Base-by-base conservation (phyloP, 73 alveolate species). In the Paramecium sonneborni region DNA sequence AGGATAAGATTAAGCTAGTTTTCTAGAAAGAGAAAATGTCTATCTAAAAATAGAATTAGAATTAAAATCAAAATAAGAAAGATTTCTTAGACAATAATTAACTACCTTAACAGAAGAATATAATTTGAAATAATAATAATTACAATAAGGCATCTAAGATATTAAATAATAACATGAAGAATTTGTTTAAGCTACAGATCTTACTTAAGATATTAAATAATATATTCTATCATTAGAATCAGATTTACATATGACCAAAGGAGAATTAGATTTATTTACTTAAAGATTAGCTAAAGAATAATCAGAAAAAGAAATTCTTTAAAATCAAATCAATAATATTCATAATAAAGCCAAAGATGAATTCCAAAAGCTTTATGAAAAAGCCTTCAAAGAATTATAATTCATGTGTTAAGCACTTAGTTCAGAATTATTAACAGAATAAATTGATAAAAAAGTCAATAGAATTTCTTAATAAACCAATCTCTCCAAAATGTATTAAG, bases 251-350 rank as follows among this genome's bases (percentile, higher is more conserved):
- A 1, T 74, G 39, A 32, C 57, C 6, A 74, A 35, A 74, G 46
- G 58, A 3, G 87, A 74, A 37, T 38, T 74, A 18, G 58, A 74
- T 21, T 11, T 74, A 18, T 74, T 74, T 21, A 74, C 87, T 4
- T 28, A 28, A 37, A 74, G 87, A 43, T 74, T 74, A 74, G 87
- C 87, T 5, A 74, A 74, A 35, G 87, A 74, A 74, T 38, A 74
- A 74, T 21, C 58, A 3, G 87, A 74, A 18, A 74, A 74, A 43
- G 87, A 74, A 35, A 30, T 32, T 9, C 23, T 74, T 1, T 12
- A 30, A 6, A 32, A 74, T 14, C 3, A 74, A 35, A 15, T 0
- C 28, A 32, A 74, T n/a, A 35, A 74, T 35, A 35, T 35, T 35
- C 57, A 74, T 21, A 35, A 10, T 15, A 74, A 38, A n/a, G 87